phyloP scores from a whole-genome alignment of 2,329 filamentous ascomycete genomes.

The Knoxdaviesia capensis region DNA sequence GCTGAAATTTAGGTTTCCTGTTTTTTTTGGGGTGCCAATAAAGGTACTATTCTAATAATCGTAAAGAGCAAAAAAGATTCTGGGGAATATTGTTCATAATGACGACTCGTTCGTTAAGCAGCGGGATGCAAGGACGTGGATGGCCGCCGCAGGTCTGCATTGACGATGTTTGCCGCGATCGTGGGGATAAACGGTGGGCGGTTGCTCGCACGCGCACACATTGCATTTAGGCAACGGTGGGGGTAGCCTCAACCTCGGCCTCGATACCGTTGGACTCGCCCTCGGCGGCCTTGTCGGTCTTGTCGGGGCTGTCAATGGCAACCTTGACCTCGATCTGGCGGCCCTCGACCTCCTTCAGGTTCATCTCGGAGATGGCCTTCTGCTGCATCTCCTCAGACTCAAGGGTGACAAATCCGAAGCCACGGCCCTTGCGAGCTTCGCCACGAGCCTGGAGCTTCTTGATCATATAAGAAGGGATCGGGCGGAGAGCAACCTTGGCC shows the following conservation, averaged over 20 bases:
- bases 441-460: constrained; percentile 98
- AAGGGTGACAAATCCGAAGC: constrained; percentile 95
- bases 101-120: too few relatives aligned
- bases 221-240: constrained; percentile 5
- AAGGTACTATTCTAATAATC: too few relatives aligned
- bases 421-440: constrained; percentile 96
- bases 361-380: constrained; percentile 96
- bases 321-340: constrained; percentile 99
- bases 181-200: too few relatives aligned
- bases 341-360: constrained; percentile 96
- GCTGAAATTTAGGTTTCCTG: too few relatives aligned
- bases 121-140: too few relatives aligned
- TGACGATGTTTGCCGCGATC: too few relatives aligned
- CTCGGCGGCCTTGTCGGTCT: constrained; percentile 72
- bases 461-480: constrained; percentile 99
- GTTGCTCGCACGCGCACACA: too few relatives aligned
- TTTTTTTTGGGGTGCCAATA: too few relatives aligned
- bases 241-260: constrained; percentile 10
- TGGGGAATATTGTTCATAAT: too few relatives aligned
- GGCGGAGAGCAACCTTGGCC: constrained; percentile 95
- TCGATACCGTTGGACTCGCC: constrained; percentile 16
- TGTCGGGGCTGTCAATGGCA: constrained; percentile 97
- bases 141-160: too few relatives aligned
- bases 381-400: constrained; percentile 89
- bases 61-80: too few relatives aligned